Evolutionary conservation across 78 protist species (phyloP).

Genomic region (Bigelowiella natans): DNA sequence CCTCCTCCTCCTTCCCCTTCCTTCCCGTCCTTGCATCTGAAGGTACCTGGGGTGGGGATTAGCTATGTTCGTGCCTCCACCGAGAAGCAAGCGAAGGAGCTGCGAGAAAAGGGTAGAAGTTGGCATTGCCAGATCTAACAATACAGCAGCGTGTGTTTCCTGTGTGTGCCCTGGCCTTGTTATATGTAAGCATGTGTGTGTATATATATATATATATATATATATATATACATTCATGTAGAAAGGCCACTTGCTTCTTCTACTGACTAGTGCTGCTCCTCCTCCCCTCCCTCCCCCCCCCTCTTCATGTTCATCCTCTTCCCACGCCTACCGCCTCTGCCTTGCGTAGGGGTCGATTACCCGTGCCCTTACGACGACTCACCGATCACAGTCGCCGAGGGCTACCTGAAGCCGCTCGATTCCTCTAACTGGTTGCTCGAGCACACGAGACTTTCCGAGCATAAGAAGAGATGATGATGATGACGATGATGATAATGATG

Average conservation of each 20-base stretch:
- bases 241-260: background rate
- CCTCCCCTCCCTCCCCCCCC: too few relatives aligned
- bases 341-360: background rate
- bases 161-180: too few relatives aligned
- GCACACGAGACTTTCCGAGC: too few relatives aligned
- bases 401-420: background rate
- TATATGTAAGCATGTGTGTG: background rate
- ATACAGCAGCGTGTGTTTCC: too few relatives aligned
- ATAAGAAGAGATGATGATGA: too few relatives aligned
- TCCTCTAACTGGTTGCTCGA: too few relatives aligned
- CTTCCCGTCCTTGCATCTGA: too few relatives aligned
- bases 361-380: background rate
- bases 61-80: background rate
- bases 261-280: background rate
- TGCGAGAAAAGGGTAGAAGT: background rate
- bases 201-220: background rate
- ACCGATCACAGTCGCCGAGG: background rate
- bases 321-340: too few relatives aligned
- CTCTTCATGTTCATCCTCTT: too few relatives aligned
- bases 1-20: too few relatives aligned
- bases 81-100: background rate
- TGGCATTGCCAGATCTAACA: too few relatives aligned
- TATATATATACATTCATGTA: background rate
- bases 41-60: background rate
- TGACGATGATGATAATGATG: too few relatives aligned